Evolutionary conservation across 257 asterid species (phyloP).

Genomic region (Mitragyna speciosa): DNA sequence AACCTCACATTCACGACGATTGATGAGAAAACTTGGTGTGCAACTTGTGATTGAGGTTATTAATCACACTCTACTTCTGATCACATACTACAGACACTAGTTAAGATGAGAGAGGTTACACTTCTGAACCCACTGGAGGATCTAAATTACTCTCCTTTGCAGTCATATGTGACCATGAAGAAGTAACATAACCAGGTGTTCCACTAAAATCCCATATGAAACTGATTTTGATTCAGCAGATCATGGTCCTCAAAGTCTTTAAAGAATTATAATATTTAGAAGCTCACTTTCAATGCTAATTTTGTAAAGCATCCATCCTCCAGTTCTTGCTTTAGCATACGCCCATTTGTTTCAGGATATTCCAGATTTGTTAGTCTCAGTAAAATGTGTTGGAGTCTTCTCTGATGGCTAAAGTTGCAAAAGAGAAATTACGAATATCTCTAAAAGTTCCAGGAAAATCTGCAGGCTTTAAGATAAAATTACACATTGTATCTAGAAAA

Average conservation of each 20-base stretch:
- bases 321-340: background rate
- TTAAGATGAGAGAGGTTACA: background rate
- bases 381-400: background rate
- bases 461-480: background rate
- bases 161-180: background rate
- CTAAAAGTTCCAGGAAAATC: background rate
- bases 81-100: background rate
- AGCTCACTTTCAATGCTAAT: background rate
- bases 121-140: background rate
- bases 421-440: background rate
- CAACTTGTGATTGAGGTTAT: too few relatives aligned
- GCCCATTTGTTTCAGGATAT: background rate
- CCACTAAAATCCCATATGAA: too few relatives aligned
- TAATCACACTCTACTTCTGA: too few relatives aligned
- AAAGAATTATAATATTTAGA: background rate
- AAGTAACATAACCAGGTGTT: background rate
- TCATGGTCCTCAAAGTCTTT: background rate
- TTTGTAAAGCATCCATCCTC: background rate
- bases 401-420: background rate
- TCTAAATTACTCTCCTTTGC: background rate
- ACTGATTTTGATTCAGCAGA: too few relatives aligned
- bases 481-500: background rate
- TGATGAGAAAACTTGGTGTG: too few relatives aligned
- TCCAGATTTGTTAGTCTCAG: background rate
- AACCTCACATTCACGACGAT: too few relatives aligned